These are phyloP conservation scores for Podospora australis DNA, from an alignment of 495 filamentous ascomycete genomes.

Conservation along the genomic window DNA sequence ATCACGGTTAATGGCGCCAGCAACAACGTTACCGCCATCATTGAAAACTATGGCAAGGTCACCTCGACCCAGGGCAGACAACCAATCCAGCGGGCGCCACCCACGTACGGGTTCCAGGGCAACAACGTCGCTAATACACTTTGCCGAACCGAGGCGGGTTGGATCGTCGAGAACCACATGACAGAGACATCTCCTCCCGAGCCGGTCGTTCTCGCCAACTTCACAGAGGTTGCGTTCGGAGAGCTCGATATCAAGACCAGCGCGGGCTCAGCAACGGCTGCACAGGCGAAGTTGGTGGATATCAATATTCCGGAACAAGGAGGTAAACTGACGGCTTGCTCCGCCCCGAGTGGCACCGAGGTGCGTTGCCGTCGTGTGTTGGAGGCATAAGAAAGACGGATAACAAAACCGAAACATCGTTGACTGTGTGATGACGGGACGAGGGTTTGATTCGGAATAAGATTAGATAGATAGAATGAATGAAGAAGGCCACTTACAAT, in stretches of 20 bases:
- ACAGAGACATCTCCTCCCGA: neutral
- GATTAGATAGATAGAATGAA: no score
- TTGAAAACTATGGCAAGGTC: neutral
- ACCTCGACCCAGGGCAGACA: neutral
- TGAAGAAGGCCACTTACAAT: no score
- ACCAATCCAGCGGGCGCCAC: neutral
- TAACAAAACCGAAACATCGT: no score
- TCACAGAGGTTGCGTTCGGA: neutral
- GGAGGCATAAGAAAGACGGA: neutral
- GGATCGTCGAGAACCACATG: neutral
- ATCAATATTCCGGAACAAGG: neutral
- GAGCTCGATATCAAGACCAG: neutral
- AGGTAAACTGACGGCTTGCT: neutral
- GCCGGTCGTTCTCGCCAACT: neutral
- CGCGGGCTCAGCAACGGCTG: neutral
- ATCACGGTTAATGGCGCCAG: neutral
- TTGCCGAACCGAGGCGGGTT: neutral
- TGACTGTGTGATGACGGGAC: no score
- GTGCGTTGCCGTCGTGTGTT: neutral
- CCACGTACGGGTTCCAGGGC: neutral
- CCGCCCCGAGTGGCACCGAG: neutral
- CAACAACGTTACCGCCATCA: neutral
- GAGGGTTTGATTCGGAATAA: no score
- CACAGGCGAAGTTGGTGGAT: neutral
- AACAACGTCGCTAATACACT: neutral